phyloP scores from a whole-genome alignment of 1,284 basidiomycete genomes.

The Tilletia caries region DNA sequence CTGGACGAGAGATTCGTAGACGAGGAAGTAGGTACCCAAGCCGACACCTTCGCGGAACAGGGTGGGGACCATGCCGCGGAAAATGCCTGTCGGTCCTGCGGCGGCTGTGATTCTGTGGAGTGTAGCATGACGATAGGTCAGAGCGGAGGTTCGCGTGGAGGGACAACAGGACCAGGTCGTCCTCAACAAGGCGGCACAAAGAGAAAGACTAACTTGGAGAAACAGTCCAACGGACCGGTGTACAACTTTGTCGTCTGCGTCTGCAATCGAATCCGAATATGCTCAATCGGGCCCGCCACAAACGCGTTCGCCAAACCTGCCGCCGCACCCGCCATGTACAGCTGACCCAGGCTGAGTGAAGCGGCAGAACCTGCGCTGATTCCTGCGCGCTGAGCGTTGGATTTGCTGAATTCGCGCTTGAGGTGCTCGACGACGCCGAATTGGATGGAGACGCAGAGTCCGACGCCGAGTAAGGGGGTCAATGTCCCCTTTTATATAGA shows the following conservation, averaged over 20 bases:
- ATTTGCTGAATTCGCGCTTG: slow-evolving; percentile 73
- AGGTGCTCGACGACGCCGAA: slow-evolving; percentile 86
- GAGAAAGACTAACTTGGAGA: slow-evolving; percentile 19
- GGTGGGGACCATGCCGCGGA: slow-evolving; percentile 88
- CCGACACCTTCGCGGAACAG: slow-evolving; percentile 72
- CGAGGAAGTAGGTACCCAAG: slow-evolving; percentile 64
- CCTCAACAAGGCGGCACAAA: background rate
- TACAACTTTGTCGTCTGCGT: slow-evolving; percentile 45
- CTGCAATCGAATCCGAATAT: slow-evolving; percentile 82
- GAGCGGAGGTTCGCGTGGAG: too few species aligned
- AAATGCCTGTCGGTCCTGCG: slow-evolving; percentile 74
- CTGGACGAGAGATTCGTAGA: slow-evolving; percentile 88
- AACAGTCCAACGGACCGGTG: slow-evolving; percentile 54
- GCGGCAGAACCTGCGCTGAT: too few species aligned
- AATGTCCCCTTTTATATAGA: slow-evolving; percentile 71
- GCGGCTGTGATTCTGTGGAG: slow-evolving; percentile 18
- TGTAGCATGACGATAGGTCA: background rate
- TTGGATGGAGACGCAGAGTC: slow-evolving; percentile 91
- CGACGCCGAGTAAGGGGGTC: slow-evolving; percentile 88
- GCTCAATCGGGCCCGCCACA: slow-evolving; percentile 92
- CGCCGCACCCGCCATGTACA: slow-evolving; percentile 72
- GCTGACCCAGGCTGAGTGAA: slow-evolving; percentile 62
- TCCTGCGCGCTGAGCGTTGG: slow-evolving; percentile 24
- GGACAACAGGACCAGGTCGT: too few species aligned
- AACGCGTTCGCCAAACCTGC: slow-evolving; percentile 88